These are phyloP conservation scores for Aciculoconidium aculeatum DNA, from an alignment of 805 yeast species.

Conservation along the genomic window DNA sequence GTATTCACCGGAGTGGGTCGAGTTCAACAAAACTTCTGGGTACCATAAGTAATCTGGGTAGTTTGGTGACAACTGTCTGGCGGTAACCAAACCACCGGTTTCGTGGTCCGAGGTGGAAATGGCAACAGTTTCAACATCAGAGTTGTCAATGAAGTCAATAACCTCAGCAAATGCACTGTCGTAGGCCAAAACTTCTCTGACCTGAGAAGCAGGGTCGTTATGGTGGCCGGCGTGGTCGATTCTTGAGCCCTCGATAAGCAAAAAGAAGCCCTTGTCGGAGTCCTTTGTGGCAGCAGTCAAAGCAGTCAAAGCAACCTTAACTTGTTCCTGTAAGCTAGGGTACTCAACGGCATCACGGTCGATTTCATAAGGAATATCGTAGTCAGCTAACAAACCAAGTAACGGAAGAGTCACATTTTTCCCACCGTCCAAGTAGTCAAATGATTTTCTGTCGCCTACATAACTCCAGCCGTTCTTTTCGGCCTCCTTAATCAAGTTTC, in stretches of 20 bases:
- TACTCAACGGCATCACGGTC: conserved; percentile 58
- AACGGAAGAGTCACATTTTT: conserved; percentile 67
- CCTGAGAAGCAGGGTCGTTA: conserved; percentile 93
- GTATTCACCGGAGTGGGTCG: conserved; percentile 74
- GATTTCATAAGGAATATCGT: conserved; percentile 78
- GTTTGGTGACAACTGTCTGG: conserved; percentile 60
- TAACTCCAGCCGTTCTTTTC: conserved; percentile 55
- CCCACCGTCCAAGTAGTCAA: conserved; percentile 52
- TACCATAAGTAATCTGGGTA: conserved; percentile 89
- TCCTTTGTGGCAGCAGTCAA: conserved; percentile 61
- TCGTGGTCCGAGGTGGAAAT: conserved; percentile 91
- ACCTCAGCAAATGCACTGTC: conserved; percentile 78
- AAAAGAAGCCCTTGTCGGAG: conserved; percentile 78
- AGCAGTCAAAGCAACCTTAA: conserved; percentile 65
- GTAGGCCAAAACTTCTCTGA: conserved; percentile 81
- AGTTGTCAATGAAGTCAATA: conserved; percentile 56
- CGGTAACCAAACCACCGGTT: conserved; percentile 89
- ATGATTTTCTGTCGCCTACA: conserved; percentile 52
- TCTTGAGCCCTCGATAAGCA: conserved; percentile 85
- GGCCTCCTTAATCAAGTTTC: conserved; percentile 66
- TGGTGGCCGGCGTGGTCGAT: conserved; percentile 95
- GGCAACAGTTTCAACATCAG: conserved; percentile 72
- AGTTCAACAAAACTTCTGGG: conserved; percentile 68
- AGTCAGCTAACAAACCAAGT: conserved; percentile 66
- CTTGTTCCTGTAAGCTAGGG: conserved; percentile 80